Evolutionary conservation across 805 yeast genomes (phyloP).

Genomic region (Naumovozyma castellii): DNA sequence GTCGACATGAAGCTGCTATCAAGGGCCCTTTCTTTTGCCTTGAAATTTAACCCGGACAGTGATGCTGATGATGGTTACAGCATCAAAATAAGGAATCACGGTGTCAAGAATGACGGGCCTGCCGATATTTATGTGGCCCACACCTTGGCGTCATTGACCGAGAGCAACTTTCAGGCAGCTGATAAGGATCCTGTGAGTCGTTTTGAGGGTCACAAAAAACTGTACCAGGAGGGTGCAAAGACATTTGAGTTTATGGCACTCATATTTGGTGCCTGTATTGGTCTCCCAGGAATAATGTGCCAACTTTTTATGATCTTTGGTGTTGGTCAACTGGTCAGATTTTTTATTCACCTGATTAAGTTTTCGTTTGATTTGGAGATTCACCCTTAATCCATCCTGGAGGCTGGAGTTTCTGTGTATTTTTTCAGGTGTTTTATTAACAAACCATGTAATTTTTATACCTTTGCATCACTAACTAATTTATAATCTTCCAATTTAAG

Average conservation of each 20-base stretch:
- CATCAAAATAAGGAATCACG: not conserved
- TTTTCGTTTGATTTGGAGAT: too few relatives aligned
- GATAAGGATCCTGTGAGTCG: not conserved
- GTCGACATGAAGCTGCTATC: too few relatives aligned
- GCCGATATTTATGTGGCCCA: not conserved
- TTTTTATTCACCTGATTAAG: too few relatives aligned
- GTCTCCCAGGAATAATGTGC: not conserved
- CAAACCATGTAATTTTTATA: too few relatives aligned
- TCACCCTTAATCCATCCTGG: too few relatives aligned
- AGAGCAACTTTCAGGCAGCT: not conserved
- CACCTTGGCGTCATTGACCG: not conserved
- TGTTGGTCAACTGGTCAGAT: too few relatives aligned
- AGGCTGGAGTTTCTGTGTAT: too few relatives aligned
- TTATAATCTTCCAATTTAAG: too few relatives aligned
- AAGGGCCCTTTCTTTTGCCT: too few relatives aligned
- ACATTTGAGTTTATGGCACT: not conserved
- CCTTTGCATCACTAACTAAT: too few relatives aligned
- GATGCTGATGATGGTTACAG: not conserved
- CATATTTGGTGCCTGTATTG: not conserved
- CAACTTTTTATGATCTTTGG: not conserved
- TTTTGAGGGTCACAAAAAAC: not conserved
- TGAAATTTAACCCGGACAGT: not conserved
- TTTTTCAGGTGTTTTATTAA: too few relatives aligned
- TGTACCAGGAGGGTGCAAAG: not conserved
- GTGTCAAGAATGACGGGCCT: not conserved